Percentiles rank a stretch among this genome's conserved stretches.
Conservation (phyloP, 83 land plant species). For the Picea mariana region DNA sequence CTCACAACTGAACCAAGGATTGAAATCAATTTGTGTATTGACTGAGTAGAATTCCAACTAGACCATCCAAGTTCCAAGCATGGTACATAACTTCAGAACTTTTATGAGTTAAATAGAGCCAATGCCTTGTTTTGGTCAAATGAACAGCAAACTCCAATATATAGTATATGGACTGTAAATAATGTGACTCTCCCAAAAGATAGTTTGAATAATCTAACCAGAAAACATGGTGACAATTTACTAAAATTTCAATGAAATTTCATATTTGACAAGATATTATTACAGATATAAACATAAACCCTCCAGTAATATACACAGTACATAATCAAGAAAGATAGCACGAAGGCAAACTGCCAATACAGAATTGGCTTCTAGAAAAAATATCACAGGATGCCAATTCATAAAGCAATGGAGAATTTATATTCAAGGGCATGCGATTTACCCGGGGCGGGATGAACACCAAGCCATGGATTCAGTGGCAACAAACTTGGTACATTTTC, state of each 20-base stretch:
- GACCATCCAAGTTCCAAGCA: neutral
- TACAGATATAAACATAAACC: neutral
- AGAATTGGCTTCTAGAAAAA: neutral
- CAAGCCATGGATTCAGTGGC: constrained; percentile 93
- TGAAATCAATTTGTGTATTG: neutral
- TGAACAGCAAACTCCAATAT: neutral
- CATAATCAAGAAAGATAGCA: neutral
- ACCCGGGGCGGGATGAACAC: constrained; percentile 79
- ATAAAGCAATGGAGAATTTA: neutral
- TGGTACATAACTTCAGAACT: neutral
- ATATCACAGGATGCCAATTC: neutral
- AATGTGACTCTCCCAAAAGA: neutral
- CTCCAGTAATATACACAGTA: neutral
- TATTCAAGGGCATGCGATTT: constrained; percentile 15
- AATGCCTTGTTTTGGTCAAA: neutral
- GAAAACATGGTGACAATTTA: too few species aligned
- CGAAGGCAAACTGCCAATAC: neutral
- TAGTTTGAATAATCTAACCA: too few species aligned
- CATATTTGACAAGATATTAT: neutral
- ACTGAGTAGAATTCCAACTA: neutral
- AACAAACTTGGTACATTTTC: constrained; percentile 91
- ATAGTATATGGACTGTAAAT: neutral
- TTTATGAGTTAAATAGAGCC: neutral
- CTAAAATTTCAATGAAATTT: too few species aligned
- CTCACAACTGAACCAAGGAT: neutral